Evolutionary conservation across 352 stramenopile genomes (phyloP).

Genomic region (Globisporangium middletonii): DNA sequence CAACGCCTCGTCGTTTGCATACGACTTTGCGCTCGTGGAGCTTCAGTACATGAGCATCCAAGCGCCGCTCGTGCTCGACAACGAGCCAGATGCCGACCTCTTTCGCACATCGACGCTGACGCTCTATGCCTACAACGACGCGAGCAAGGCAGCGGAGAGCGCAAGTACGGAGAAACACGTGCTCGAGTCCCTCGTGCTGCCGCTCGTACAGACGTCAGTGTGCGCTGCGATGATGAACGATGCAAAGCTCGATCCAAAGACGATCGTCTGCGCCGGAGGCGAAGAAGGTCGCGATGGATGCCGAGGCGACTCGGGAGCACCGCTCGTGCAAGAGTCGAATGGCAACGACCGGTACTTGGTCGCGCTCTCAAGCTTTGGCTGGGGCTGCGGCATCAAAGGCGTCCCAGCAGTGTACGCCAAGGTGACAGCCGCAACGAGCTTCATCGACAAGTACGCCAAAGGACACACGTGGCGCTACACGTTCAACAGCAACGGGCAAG

Average conservation of each 20-base stretch:
- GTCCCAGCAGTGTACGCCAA: conserved; percentile 31
- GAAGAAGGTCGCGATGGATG: conserved; percentile 30
- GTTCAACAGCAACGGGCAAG: not conserved
- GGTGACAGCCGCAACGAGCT: conserved; percentile 16
- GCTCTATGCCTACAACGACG: conserved; percentile 14
- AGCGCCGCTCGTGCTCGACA: conserved; percentile 21
- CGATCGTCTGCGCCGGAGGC: conserved; percentile 35
- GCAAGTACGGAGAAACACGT: not conserved
- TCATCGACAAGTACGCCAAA: conserved; percentile 22
- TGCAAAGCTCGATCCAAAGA: conserved; percentile 10
- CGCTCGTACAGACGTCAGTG: conserved; percentile 16
- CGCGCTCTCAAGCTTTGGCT: conserved; percentile 27
- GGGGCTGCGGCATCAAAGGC: conserved; percentile 23
- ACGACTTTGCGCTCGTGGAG: conserved; percentile 34
- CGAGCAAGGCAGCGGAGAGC: too few species aligned
- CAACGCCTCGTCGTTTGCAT: conserved; percentile 10
- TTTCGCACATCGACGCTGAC: conserved; percentile 9
- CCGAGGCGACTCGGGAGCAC: conserved; percentile 32
- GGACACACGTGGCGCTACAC: conserved; percentile 21
- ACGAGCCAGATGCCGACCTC: not conserved
- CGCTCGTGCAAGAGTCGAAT: conserved; percentile 16
- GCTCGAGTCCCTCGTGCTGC: conserved; percentile 19
- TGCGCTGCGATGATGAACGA: conserved; percentile 15
- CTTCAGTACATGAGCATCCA: conserved; percentile 38
- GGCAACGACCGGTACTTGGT: conserved; percentile 13